These are phyloP conservation scores for Beauveria rudraprayagi DNA, from an alignment of 2,329 filamentous ascomycete genomes.

Conservation along the genomic window DNA sequence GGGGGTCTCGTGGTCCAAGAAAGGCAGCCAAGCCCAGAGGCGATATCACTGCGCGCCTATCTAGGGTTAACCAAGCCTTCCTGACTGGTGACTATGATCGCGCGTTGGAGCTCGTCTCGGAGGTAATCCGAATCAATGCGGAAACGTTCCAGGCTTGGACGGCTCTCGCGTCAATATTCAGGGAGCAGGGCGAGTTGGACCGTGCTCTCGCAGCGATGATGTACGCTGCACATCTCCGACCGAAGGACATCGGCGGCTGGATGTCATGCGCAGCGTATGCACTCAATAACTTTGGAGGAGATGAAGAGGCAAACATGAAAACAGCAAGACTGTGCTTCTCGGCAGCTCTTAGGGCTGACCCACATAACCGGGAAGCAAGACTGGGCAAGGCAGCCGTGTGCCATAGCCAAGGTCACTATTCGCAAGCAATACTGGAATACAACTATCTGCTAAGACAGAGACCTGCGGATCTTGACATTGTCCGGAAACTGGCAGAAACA, in stretches of 20 bases:
- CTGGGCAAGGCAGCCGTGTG: constrained; percentile 52
- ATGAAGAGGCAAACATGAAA: constrained; percentile 41
- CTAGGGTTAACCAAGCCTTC: constrained; percentile 60
- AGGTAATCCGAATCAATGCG: constrained; percentile 60
- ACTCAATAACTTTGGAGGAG: constrained; percentile 38
- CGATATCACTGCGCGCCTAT: constrained; percentile 62
- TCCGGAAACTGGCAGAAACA: constrained; percentile 49
- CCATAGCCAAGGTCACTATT: constrained; percentile 45
- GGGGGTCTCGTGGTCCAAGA: constrained; percentile 37
- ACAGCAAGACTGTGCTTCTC: constrained; percentile 53
- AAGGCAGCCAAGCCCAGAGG: constrained; percentile 60
- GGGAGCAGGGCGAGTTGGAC: constrained; percentile 49
- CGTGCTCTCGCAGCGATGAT: constrained; percentile 53
- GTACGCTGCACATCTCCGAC: constrained; percentile 54
- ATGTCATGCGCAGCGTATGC: constrained; percentile 50
- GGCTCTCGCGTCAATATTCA: constrained; percentile 51
- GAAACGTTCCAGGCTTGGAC: constrained; percentile 60
- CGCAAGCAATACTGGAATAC: constrained; percentile 49
- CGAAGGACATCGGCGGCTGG: constrained; percentile 53
- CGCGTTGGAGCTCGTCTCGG: constrained; percentile 50
- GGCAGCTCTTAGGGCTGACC: constrained; percentile 50
- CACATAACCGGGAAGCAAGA: constrained; percentile 48
- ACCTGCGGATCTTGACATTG: constrained; percentile 45
- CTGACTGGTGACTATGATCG: constrained; percentile 52
- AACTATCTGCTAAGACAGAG: constrained; percentile 43